These are phyloP conservation scores for Diaporthe ilicicola DNA, from an alignment of 2,329 filamentous ascomycete species.

Conservation along the genomic window DNA sequence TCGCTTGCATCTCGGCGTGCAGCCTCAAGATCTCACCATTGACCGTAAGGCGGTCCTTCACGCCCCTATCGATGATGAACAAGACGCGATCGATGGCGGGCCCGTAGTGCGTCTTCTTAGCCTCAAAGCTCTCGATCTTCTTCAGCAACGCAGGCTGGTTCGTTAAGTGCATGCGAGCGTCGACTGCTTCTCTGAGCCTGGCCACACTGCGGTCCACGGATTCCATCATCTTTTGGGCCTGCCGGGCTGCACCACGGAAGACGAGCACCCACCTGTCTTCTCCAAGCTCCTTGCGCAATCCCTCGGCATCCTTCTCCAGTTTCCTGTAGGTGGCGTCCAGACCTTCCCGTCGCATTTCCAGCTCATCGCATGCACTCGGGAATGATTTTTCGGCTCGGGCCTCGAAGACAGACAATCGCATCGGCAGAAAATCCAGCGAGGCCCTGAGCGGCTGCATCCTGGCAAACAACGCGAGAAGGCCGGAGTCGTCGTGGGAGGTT, in stretches of 20 bases:
- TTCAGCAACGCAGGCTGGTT: conserved; percentile 76
- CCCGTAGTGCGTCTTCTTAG: conserved; percentile 93
- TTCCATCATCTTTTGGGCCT: conserved; percentile 96
- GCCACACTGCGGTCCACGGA: conserved; percentile 87
- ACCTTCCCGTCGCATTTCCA: conserved; percentile 76
- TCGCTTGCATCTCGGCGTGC: conserved; percentile 84
- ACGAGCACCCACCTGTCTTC: conserved; percentile 97
- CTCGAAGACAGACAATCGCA: conserved; percentile 90
- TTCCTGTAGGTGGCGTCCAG: conserved; percentile 89
- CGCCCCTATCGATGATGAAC: conserved; percentile 93
- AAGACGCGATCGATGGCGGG: conserved; percentile 92
- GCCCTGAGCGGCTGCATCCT: conserved; percentile 94
- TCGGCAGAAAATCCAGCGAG: conserved; percentile 93
- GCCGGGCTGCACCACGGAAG: conserved; percentile 89
- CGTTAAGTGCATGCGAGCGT: conserved; percentile 76
- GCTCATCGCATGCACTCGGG: conserved; percentile 88
- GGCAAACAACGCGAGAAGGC: conserved; percentile 88
- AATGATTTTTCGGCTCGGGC: conserved; percentile 80
- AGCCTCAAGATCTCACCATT: conserved; percentile 94
- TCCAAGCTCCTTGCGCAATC: conserved; percentile 85
- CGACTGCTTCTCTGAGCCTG: conserved; percentile 83
- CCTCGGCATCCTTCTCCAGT: conserved; percentile 89
- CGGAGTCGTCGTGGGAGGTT: conserved; percentile 81
- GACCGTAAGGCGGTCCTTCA: conserved; percentile 92
- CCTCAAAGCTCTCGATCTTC: conserved; percentile 92